These are phyloP conservation scores for Mycocentrospora acerina DNA, from an alignment of 2,329 filamentous ascomycete genomes.

Conservation along the genomic window DNA sequence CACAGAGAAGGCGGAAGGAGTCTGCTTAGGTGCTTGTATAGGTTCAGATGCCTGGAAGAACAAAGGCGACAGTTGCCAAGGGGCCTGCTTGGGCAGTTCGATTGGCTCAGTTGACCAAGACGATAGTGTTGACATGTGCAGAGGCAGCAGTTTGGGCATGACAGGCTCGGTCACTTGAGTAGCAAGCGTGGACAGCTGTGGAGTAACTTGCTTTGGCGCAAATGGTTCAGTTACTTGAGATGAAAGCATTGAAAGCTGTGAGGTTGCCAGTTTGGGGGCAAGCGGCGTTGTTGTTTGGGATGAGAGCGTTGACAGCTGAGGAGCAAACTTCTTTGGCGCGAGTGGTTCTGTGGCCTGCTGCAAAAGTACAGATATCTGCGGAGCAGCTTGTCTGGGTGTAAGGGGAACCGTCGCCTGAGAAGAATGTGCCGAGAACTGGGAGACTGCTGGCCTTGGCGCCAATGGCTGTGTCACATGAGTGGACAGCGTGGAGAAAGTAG, in stretches of 20 bases:
- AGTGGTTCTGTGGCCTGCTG: constrained; percentile 23
- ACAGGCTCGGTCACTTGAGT: constrained; percentile 20
- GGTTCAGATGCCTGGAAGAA: constrained; percentile 29
- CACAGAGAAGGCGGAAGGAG: constrained; percentile 17
- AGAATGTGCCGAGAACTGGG: constrained; percentile 13
- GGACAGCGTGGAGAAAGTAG: constrained; percentile 24
- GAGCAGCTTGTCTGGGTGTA: constrained; percentile 1
- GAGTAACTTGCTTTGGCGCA: constrained; percentile 3
- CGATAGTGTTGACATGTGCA: constrained; percentile 25
- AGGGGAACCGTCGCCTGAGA: constrained; percentile 16
- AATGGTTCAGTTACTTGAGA: constrained; percentile 10
- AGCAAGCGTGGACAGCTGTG: constrained; percentile 16
- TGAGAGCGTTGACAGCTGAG: constrained; percentile 15
- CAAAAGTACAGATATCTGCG: constrained; percentile 12
- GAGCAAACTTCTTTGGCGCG: background rate
- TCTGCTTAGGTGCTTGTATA: constrained; percentile 11
- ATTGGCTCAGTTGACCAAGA: constrained; percentile 29
- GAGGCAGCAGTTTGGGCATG: constrained; percentile 11
- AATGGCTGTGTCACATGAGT: constrained; percentile 30
- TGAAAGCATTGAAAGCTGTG: constrained; percentile 13
- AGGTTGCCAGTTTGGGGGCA: constrained; percentile 4
- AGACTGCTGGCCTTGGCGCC: constrained; percentile 1
- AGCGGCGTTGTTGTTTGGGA: constrained; percentile 20
- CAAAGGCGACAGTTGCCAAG: constrained; percentile 10
- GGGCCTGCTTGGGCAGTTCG: constrained; percentile 3